Evolutionary conservation across 768 basidiomycete species (phyloP), one percentile per base, ranked within the genome.

Genomic region (Lactifluus pinguis): DNA sequence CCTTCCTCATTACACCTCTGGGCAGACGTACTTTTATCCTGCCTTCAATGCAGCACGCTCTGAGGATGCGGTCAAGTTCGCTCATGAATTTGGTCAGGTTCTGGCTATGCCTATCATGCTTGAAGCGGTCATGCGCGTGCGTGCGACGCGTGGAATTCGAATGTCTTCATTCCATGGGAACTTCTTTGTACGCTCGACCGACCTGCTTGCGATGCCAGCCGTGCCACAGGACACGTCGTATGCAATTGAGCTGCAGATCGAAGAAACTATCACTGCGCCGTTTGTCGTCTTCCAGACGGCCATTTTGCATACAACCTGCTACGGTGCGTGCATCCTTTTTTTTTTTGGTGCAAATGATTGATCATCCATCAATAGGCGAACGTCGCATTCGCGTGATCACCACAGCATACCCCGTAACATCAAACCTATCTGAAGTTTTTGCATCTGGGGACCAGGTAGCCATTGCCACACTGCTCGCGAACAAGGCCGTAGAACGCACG

Each of bases 61-160:
- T 3, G 97, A 99, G 72, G 97, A 99, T 70, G 97, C 97, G 3
- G 80, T 97, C 75, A 98, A 98, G 74, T 98, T 99, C 69, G 95
- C 95, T 1, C 94, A 95, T 65, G 97, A 98, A 70, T 95, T 98
- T 68, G 93, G 94, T 21, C 85, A 90, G 68, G 89, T 97, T 4
- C 72, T 99, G 57, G 89, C 94, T 10, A 91, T 87, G 79, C 92
- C 94, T 5, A 91, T 98, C 68, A 95, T 93, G 80, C 76, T 98
- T 65, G 97, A 99, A 73, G 94, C 92, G 21, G 92, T 99, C 57
- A 98, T 97, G 80, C 90, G 97, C 71, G 92, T 98, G 30, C 92
- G 97, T 67, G 94, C 95, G n/a, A 93, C 97, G 10, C 65, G 65
- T 19, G 73, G 81, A 41, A 68, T 82, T 36, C 73, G 80, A 34